Evolutionary conservation across 257 asterid genomes (phyloP).

Genomic region (Plantago elongata): DNA sequence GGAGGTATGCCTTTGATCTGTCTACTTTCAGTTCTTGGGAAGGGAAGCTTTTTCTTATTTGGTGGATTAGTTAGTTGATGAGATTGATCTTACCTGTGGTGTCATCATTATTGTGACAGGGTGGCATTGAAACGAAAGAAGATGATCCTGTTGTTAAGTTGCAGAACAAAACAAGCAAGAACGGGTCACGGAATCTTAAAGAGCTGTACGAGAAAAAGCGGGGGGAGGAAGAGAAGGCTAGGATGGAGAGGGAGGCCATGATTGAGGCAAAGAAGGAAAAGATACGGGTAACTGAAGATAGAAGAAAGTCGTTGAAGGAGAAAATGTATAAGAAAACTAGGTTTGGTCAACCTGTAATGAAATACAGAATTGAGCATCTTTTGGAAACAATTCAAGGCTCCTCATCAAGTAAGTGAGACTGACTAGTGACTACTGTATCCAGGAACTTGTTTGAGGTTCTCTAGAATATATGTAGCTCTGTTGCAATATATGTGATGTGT

Average conservation of each 20-base stretch:
- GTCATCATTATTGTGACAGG: constrained; percentile 27
- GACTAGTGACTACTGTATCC: constrained; percentile 2
- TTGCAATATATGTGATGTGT: constrained; percentile 1
- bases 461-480: background rate
- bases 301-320: constrained; percentile 56
- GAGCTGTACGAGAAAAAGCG: constrained; percentile 58
- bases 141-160: constrained; percentile 16
- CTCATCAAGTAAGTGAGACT: constrained; percentile 35
- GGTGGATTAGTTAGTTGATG: background rate
- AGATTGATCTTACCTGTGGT: background rate
- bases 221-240: constrained; percentile 56
- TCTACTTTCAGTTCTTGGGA: background rate
- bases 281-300: constrained; percentile 49
- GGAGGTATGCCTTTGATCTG: constrained; percentile 36
- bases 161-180: constrained; percentile 32
- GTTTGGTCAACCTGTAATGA: constrained; percentile 94
- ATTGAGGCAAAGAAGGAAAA: constrained; percentile 49
- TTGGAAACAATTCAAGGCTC: constrained; percentile 64
- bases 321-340: constrained; percentile 88
- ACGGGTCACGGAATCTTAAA: constrained; percentile 34
- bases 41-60: background rate
- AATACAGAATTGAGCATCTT: constrained; percentile 85
- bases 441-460: background rate
- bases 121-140: constrained; percentile 23
- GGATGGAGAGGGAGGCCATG: constrained; percentile 58